These are phyloP conservation scores for Omphalotus guepiniiformis DNA, from an alignment of 768 basidiomycete species.

Conservation along the genomic window DNA sequence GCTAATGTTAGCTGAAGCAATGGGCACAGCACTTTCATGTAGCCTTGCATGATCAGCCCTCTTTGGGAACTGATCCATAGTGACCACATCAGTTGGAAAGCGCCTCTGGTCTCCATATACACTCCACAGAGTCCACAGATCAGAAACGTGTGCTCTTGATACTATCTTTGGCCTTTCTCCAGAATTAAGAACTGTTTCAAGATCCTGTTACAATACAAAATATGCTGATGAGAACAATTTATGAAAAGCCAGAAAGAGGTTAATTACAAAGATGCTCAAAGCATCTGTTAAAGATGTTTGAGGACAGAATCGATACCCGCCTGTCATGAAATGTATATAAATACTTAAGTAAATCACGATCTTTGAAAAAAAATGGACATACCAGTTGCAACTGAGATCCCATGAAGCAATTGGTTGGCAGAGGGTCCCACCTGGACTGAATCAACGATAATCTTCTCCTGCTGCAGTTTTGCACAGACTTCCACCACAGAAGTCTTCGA, in stretches of 20 bases:
- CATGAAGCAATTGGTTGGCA: constrained; percentile 17
- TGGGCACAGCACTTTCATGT: constrained; percentile 16
- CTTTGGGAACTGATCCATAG: constrained; percentile 21
- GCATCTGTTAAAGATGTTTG: constrained; percentile 24
- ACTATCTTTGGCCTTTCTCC: constrained; percentile 19
- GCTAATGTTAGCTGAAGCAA: constrained; percentile 4
- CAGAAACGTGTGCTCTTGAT: constrained; percentile 6
- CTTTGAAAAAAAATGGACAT: background rate
- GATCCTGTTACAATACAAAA: constrained; percentile 23
- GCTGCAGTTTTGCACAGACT: constrained; percentile 18
- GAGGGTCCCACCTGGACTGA: constrained; percentile 23
- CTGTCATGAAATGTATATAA: constrained; percentile 10
- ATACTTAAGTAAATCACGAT: background rate
- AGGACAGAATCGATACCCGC: constrained; percentile 26
- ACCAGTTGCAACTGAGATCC: constrained; percentile 25
- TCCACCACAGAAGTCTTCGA: constrained; percentile 13
- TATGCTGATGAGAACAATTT: background rate
- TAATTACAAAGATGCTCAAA: constrained; percentile 25
- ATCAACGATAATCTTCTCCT: constrained; percentile 20
- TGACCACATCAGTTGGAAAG: constrained; percentile 20
- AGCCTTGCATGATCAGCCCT: constrained; percentile 20
- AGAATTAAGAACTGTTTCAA: constrained; percentile 25
- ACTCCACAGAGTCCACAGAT: background rate
- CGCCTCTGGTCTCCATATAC: constrained; percentile 8
- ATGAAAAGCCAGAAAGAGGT: background rate